These are phyloP conservation scores for Suillus sp. DNA, from an alignment of 768 basidiomycete species.

Conservation along the genomic window DNA sequence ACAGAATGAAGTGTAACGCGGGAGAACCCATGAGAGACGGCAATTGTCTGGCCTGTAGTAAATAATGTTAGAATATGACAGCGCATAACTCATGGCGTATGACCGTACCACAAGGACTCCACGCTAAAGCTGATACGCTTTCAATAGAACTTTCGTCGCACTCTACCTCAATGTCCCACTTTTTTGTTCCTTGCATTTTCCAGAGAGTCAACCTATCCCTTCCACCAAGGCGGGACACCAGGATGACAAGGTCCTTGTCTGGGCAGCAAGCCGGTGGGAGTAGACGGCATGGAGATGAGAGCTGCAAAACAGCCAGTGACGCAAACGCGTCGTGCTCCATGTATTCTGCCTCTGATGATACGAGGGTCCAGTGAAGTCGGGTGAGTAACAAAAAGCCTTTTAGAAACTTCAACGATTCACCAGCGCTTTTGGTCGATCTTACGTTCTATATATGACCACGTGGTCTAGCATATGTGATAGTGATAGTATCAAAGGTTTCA, in stretches of 20 bases:
- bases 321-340: conserved; percentile 54
- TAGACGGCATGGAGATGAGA: conserved; percentile 61
- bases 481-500: not conserved
- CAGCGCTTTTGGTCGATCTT: not conserved
- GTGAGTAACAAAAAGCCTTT: not conserved
- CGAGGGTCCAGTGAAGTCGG: not conserved
- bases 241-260: conserved; percentile 77
- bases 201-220: conserved; percentile 74
- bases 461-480: not conserved
- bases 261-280: conserved; percentile 74
- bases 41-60: conserved; percentile 63
- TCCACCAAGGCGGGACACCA: conserved; percentile 67
- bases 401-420: too few species aligned
- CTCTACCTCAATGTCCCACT: conserved; percentile 81
- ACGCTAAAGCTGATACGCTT: conserved; percentile 62
- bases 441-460: not conserved
- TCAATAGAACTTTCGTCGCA: conserved; percentile 44
- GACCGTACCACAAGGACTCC: conserved; percentile 79
- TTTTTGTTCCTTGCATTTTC: conserved; percentile 78
- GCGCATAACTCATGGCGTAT: conserved; percentile 2
- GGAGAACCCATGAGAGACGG: conserved; percentile 69
- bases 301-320: conserved; percentile 54
- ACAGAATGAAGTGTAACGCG: conserved; percentile 73
- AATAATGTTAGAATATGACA: conserved; percentile 11
- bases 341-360: conserved; percentile 3